Percentiles rank a stretch among this genome's conserved stretches.
Evolutionary conservation across 179 eudicot species (phyloP).

Genomic region (Monotropa hypopitys): DNA sequence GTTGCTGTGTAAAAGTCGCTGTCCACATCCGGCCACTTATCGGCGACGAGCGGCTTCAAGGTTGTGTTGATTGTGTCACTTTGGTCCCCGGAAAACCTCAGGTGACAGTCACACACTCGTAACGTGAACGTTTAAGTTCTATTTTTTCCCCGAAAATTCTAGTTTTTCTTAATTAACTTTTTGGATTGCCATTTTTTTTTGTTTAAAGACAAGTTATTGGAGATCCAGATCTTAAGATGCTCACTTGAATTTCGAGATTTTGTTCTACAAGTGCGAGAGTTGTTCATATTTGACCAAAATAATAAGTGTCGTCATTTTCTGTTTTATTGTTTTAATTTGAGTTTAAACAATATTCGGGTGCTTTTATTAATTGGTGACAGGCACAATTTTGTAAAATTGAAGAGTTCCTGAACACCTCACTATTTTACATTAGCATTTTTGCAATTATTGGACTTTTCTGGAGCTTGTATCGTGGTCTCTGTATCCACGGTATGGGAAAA

Average conservation of each 20-base stretch:
- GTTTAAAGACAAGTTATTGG: neutral
- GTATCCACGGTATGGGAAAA: neutral
- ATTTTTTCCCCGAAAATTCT: neutral
- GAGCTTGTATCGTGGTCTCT: neutral
- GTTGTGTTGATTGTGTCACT: slow-evolving; percentile 85
- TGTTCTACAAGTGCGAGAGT: neutral
- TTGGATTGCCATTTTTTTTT: neutral
- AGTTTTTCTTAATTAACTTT: neutral
- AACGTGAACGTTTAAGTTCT: neutral
- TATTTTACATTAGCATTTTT: neutral
- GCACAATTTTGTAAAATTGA: neutral
- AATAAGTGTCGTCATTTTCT: neutral
- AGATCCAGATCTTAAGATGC: slow-evolving; percentile 20
- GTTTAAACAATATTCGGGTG: neutral
- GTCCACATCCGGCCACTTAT: slow-evolving; percentile 86
- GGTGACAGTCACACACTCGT: slow-evolving; percentile 23
- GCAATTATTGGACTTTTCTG: neutral
- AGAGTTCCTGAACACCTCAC: neutral
- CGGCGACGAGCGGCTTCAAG: slow-evolving; percentile 86
- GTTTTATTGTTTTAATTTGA: neutral
- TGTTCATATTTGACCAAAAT: slow-evolving; percentile 5
- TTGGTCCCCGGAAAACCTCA: slow-evolving; percentile 71
- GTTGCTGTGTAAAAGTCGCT: slow-evolving; percentile 90
- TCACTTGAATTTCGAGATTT: neutral
- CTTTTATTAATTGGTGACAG: neutral